A percentile compares a stretch with the other conserved stretches of the same genome.
Conservation (phyloP, 495 filamentous ascomycete genomes). For the Chaetomidium leptoderma region DNA sequence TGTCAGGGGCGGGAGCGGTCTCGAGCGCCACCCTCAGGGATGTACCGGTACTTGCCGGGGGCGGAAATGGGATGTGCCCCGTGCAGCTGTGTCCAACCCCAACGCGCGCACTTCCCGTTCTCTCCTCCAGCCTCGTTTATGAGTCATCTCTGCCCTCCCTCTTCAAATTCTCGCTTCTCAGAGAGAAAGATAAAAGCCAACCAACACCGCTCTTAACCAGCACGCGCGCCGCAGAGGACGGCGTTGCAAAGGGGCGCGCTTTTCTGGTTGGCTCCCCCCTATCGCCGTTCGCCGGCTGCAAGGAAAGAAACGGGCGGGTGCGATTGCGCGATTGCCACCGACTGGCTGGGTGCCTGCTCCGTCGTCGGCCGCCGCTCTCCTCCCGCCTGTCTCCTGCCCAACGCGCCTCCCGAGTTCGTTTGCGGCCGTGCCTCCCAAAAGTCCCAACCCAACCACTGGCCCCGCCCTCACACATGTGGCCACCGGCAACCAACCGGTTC, state of each 20-base stretch:
- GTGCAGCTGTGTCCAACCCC: conserved; percentile 18
- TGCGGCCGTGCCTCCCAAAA: background rate
- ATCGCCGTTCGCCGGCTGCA: background rate
- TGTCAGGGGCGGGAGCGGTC: conserved; percentile 3
- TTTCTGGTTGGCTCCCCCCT: background rate
- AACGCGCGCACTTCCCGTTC: conserved; percentile 13
- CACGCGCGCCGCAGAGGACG: too few species aligned
- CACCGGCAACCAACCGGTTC: background rate
- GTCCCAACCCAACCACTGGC: conserved; percentile 2
- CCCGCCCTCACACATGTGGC: background rate
- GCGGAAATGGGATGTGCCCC: conserved; percentile 10
- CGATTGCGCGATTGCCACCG: conserved; percentile 3
- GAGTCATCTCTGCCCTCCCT: conserved; percentile 22
- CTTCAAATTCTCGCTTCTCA: background rate
- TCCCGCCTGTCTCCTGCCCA: background rate
- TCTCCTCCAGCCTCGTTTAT: conserved; percentile 20
- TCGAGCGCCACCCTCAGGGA: background rate
- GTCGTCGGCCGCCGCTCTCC: background rate
- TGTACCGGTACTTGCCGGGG: conserved; percentile 18
- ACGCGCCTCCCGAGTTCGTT: background rate
- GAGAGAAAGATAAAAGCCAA: background rate
- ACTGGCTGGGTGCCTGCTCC: background rate
- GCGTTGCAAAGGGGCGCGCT: background rate
- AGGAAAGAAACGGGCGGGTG: background rate
- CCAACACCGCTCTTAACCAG: background rate